A percentile compares a stretch with the other conserved stretches of the same genome.
Evolutionary conservation across 352 stramenopile genomes (phyloP).

Genomic region (Globisporangium echinulatum): DNA sequence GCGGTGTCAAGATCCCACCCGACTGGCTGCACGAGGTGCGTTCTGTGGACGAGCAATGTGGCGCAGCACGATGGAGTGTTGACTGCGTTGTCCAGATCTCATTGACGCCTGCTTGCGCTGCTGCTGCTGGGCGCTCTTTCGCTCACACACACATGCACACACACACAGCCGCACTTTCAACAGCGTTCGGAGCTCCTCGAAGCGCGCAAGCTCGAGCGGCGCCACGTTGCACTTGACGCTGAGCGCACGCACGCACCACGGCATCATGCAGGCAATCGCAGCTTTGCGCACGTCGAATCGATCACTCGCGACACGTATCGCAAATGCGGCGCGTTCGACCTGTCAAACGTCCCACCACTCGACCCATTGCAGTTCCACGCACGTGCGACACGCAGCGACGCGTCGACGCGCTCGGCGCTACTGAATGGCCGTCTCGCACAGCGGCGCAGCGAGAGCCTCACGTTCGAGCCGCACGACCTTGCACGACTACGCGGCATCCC

Average conservation of each 20-base stretch:
- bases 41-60: background rate
- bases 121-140: no score
- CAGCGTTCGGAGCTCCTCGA: conserved; percentile 44
- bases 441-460: conserved; percentile 30
- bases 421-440: conserved; percentile 25
- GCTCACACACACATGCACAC: no score
- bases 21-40: conserved; percentile 45
- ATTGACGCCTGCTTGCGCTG: no score
- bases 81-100: no score
- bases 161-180: conserved; percentile 26
- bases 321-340: conserved; percentile 39
- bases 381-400: conserved; percentile 26
- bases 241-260: background rate
- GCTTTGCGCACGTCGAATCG: conserved; percentile 37
- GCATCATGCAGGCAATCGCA: conserved; percentile 10
- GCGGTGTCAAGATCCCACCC: conserved; percentile 36
- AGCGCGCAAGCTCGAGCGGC: conserved; percentile 33
- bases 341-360: conserved; percentile 15
- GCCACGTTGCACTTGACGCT: conserved; percentile 22
- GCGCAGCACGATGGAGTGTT: no score
- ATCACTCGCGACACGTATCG: conserved; percentile 45
- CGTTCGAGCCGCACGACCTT: conserved; percentile 51
- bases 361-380: conserved; percentile 28
- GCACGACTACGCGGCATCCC: conserved; percentile 44
- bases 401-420: conserved; percentile 30